These are phyloP conservation scores for Cryptococcus floricola DNA, from an alignment of 1,284 basidiomycete genomes.

Conservation along the genomic window DNA sequence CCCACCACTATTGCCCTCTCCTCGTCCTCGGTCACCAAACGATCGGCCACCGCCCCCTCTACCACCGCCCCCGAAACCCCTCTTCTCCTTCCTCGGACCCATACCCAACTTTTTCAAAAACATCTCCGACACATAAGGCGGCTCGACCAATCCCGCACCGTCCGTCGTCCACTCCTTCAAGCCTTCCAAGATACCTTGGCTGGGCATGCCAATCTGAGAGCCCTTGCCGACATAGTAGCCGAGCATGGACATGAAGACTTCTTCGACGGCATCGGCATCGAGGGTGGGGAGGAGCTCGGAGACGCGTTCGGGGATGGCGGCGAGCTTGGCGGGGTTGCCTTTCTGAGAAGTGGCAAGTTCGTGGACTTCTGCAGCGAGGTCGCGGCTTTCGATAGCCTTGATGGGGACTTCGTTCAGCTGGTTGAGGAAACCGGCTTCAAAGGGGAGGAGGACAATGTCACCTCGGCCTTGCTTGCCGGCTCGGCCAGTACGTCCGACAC, in stretches of 20 bases:
- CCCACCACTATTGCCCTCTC: not conserved
- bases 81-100: constrained; percentile 5
- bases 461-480: constrained; percentile 68
- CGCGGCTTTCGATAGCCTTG: constrained; percentile 57
- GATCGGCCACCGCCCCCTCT: constrained; percentile 4
- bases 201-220: constrained; percentile 54
- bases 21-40: constrained; percentile 7
- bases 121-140: constrained; percentile 55
- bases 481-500: constrained; percentile 87
- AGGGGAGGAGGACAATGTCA: constrained; percentile 80
- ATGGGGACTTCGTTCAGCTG: constrained; percentile 69
- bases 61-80: constrained; percentile 1
- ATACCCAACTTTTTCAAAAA: constrained; percentile 54
- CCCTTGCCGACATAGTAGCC: constrained; percentile 69
- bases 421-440: constrained; percentile 72
- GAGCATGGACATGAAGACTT: constrained; percentile 66
- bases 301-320: constrained; percentile 49
- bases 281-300: constrained; percentile 49
- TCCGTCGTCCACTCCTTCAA: constrained; percentile 64
- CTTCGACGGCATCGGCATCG: constrained; percentile 59
- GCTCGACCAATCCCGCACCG: constrained; percentile 54
- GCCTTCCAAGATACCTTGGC: constrained; percentile 57
- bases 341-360: constrained; percentile 50
- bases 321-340: constrained; percentile 21
- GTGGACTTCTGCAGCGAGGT: constrained; percentile 56